Percentiles rank a stretch among this genome's conserved stretches.
phyloP scores from a whole-genome alignment of 495 filamentous ascomycete species.

The Echria macrotheca region DNA sequence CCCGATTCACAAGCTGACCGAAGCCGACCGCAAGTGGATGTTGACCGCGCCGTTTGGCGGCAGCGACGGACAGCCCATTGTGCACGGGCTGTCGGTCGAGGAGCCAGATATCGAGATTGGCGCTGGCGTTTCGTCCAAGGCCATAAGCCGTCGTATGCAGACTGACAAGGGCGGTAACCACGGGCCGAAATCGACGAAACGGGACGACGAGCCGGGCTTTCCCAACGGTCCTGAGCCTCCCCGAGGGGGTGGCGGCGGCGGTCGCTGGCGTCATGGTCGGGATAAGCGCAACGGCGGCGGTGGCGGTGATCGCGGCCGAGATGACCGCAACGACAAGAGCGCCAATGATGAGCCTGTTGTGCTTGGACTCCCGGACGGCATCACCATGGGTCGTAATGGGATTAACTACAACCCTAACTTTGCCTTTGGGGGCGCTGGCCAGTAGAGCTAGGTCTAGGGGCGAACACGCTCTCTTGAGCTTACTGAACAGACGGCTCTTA shows the following conservation, averaged over 20 bases:
- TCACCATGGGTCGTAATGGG: conserved; percentile 53
- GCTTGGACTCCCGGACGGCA: conserved; percentile 56
- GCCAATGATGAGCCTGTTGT: conserved; percentile 45
- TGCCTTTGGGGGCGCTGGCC: conserved; percentile 7
- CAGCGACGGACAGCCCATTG: conserved; percentile 76
- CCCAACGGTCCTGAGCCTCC: conserved; percentile 39
- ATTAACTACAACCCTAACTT: conserved; percentile 48
- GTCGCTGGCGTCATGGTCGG: conserved; percentile 39
- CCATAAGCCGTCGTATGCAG: conserved; percentile 77
- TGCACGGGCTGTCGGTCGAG: conserved; percentile 81
- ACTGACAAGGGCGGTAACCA: conserved; percentile 70
- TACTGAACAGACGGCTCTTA: too few relatives aligned
- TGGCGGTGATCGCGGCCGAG: conserved; percentile 31
- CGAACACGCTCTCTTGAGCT: too few relatives aligned
- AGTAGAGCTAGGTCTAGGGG: too few relatives aligned
- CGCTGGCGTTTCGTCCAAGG: conserved; percentile 93
- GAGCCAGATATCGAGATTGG: conserved; percentile 99
- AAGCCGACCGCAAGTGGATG: conserved; percentile 97
- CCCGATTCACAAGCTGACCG: conserved; percentile 84
- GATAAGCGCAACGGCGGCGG: conserved; percentile 42
- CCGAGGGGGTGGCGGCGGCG: conserved; percentile 37
- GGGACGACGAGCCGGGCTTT: conserved; percentile 44
- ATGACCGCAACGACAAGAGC: conserved; percentile 34
- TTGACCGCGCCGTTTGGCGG: conserved; percentile 89
- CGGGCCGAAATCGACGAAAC: conserved; percentile 64